Base-by-base conservation (phyloP, 179 eudicot genomes). In the Beta corolliflora region DNA sequence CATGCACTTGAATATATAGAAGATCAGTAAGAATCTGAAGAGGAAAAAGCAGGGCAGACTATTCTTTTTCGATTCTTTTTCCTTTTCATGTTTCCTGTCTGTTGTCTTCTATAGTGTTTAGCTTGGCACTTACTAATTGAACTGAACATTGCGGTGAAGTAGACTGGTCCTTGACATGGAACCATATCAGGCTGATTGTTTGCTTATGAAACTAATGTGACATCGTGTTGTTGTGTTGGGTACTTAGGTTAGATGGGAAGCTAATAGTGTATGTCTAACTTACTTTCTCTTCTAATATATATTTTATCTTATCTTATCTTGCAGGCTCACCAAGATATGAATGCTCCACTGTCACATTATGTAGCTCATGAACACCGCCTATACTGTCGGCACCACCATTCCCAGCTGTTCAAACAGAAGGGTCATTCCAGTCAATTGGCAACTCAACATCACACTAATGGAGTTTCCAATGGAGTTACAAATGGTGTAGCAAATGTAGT, bases 311-410 rank as follows among this genome's bases (percentile, higher is more conserved):
- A 19, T 63, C 9, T n/a, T 71, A 31, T 79, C 16, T 81, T 83
- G 72, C 91, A 96, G 98, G 91, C 90, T 82, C 93, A 94, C 81
- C 96, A 96, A 65, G 94, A 96, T 83, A 96, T 94, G 99, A 83
- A 56, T 72, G 90, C 92, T 78, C 99, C 99, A 18, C 79, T 96
- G 80, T 93, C 98, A 60, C 98, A 96, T 83, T 96, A 96, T 82
- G 84, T 91, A 48, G 92, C 97, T 3, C 95, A 92, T 52, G 98
- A 94, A 52, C 92, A 91, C 2, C 88, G 77, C 2, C 92, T 91
- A 67, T 94, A 90, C 85, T 94, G 98, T 83, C 85, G 91, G 77
- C 97, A 93, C 75, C 97, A 92, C 83, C 93, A 92, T 75, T 83
- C 79, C 7, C 97, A 94, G 77, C 93, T 94, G 54, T 80, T 94